These are phyloP conservation scores for Plasmodium vivax DNA, from an alignment of 169 alveolate species.

Conservation along the genomic window DNA sequence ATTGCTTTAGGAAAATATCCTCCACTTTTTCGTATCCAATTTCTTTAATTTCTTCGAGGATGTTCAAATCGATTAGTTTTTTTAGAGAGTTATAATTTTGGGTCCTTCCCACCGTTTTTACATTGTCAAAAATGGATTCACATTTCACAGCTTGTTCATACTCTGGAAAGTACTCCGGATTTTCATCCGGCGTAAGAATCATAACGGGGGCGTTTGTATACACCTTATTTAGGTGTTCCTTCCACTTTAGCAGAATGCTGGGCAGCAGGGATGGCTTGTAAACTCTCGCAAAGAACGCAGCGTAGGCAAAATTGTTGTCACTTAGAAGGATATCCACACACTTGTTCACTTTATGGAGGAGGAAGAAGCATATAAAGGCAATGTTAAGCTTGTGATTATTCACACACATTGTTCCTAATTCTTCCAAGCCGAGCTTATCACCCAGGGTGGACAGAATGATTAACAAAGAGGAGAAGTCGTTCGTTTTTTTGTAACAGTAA, in stretches of 20 bases:
- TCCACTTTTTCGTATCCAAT: conserved; percentile 69
- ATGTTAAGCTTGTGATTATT: conserved; percentile 74
- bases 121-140: conserved; percentile 60
- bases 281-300: conserved; percentile 80
- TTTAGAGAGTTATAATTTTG: conserved; percentile 68
- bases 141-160: conserved; percentile 67
- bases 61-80: conserved; percentile 63
- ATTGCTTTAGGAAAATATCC: conserved; percentile 52
- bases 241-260: conserved; percentile 76
- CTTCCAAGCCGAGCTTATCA: conserved; percentile 73
- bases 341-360: conserved; percentile 79
- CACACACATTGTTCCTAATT: conserved; percentile 76
- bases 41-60: conserved; percentile 69
- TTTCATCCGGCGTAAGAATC: conserved; percentile 60
- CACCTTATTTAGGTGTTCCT: conserved; percentile 49
- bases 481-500: conserved; percentile 80
- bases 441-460: conserved; percentile 80
- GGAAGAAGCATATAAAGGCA: conserved; percentile 82
- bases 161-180: conserved; percentile 71
- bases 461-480: conserved; percentile 80
- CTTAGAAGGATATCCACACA: conserved; percentile 79
- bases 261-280: conserved; percentile 80
- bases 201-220: conserved; percentile 4
- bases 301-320: conserved; percentile 79
- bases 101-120: conserved; percentile 36